phyloP scores from a whole-genome alignment of 306 rosid genomes.

The Medicago ruthenica region DNA sequence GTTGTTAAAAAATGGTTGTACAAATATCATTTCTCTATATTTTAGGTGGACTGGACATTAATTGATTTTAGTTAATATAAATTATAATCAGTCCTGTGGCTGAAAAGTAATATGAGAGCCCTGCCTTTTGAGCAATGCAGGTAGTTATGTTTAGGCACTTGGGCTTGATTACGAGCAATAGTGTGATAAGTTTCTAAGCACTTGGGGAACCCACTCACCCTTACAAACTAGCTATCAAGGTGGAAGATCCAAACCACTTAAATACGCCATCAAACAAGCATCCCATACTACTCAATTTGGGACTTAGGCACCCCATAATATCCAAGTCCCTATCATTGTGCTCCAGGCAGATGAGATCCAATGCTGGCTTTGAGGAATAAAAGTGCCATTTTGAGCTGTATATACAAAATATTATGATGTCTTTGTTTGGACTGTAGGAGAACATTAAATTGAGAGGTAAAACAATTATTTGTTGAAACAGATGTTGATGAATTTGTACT shows the following conservation, averaged over 20 bases:
- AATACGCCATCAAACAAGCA: background rate
- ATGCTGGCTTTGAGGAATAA: background rate
- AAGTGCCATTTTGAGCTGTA: conserved; percentile 1
- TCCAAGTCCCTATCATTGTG: background rate
- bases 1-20: no score
- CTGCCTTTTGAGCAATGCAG: background rate
- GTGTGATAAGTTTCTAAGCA: background rate
- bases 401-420: no score
- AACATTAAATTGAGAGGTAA: background rate
- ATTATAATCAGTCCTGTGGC: background rate
- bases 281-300: background rate
- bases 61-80: background rate
- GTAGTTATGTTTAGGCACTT: background rate
- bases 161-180: conserved; percentile 25
- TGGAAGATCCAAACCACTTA: background rate
- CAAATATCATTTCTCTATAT: no score
- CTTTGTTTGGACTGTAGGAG: no score
- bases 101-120: conserved; percentile 12
- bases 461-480: conserved; percentile 1
- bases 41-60: conserved; percentile 4
- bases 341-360: background rate
- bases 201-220: background rate
- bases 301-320: background rate
- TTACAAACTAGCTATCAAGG: background rate
- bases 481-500: background rate